Conservation (phyloP, 2,329 filamentous ascomycete genomes). For the Hymenoscyphus fraxineus region DNA sequence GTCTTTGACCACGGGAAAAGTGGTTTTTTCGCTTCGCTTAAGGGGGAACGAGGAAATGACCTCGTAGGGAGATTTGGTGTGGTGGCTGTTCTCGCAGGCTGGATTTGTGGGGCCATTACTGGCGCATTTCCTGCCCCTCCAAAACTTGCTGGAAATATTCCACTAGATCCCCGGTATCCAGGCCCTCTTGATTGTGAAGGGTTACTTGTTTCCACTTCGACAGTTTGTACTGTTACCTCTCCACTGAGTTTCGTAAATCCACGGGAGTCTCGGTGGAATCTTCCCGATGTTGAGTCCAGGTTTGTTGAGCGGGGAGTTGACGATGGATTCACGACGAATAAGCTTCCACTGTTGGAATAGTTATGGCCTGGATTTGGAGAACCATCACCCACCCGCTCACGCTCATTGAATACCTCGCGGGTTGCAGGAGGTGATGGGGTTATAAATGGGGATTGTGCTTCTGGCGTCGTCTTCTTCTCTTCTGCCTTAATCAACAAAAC, state of each 20-base stretch:
- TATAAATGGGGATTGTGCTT: constrained; percentile 34
- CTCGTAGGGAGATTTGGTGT: neutral
- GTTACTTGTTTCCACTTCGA: constrained; percentile 10
- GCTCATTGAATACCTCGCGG: constrained; percentile 25
- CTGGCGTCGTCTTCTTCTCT: constrained; percentile 28
- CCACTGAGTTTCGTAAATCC: constrained; percentile 27
- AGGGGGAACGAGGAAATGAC: constrained; percentile 6
- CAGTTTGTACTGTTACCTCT: constrained; percentile 15
- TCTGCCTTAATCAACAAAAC: constrained; percentile 25
- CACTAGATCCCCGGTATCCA: constrained; percentile 30
- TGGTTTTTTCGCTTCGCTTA: constrained; percentile 25
- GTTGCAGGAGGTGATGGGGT: constrained; percentile 22
- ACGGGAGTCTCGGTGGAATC: constrained; percentile 21
- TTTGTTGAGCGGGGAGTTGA: constrained; percentile 26
- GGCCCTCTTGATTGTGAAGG: constrained; percentile 17
- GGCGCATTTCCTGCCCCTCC: constrained; percentile 15
- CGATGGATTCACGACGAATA: constrained; percentile 35
- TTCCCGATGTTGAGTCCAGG: constrained; percentile 22
- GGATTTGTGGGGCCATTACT: constrained; percentile 22
- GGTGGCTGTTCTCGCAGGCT: constrained; percentile 9
- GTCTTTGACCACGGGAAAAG: constrained; percentile 27
- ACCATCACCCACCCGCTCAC: constrained; percentile 23
- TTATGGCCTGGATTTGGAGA: constrained; percentile 27
- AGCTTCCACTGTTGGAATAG: constrained; percentile 26
- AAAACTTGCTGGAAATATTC: constrained; percentile 26